phyloP scores from a whole-genome alignment of 306 rosid species.

The Acmispon strigosus region DNA sequence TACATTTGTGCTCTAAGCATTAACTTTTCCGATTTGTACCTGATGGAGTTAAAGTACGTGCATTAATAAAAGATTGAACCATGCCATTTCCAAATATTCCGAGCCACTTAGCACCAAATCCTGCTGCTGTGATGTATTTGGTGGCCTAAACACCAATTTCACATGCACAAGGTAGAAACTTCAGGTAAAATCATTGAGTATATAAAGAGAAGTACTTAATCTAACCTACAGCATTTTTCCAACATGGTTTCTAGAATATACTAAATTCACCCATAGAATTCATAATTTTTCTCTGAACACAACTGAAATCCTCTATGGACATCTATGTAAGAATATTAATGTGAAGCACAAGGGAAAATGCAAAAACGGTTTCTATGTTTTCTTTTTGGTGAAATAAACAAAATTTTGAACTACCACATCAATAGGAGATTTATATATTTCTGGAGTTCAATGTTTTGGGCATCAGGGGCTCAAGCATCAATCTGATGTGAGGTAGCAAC shows the following conservation, averaged over 20 bases:
- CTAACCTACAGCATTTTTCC: slow-evolving; percentile 2
- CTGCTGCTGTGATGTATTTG: slow-evolving; percentile 85
- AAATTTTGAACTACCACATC: not conserved
- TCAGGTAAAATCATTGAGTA: not conserved
- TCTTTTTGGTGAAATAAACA: not conserved
- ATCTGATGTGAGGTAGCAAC: too few species aligned
- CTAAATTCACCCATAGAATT: not conserved
- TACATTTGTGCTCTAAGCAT: not conserved
- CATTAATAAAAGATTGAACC: slow-evolving; percentile 86
- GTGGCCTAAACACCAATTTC: slow-evolving; percentile 60
- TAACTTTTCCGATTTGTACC: slow-evolving; percentile 38
- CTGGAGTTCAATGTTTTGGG: not conserved
- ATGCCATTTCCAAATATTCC: slow-evolving; percentile 86
- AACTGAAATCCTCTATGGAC: not conserved
- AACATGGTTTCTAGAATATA: not conserved
- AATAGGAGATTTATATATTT: not conserved
- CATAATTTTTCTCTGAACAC: not conserved
- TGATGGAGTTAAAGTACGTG: slow-evolving; percentile 57
- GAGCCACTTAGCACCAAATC: slow-evolving; percentile 92
- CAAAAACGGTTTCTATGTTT: not conserved
- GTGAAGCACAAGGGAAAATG: not conserved
- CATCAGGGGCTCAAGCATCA: not conserved
- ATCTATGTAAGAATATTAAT: not conserved
- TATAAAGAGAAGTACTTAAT: slow-evolving; percentile 15
- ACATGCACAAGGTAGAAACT: slow-evolving; percentile 15